Conservation (phyloP, 495 filamentous ascomycete species). For the Clavariopsis aquatica region DNA sequence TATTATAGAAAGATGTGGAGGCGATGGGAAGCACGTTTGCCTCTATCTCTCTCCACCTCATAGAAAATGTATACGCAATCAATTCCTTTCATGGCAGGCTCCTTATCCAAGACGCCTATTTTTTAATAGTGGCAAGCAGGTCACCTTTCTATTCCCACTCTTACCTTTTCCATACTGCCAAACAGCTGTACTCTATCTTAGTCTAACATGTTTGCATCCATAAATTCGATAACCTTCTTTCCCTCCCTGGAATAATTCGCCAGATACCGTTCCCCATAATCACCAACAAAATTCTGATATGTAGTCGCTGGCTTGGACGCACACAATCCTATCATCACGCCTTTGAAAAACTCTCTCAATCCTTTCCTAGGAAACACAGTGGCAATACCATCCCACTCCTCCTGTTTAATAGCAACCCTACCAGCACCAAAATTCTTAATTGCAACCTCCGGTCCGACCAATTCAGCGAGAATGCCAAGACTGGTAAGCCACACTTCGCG, state of each 20-base stretch:
- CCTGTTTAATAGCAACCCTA: conserved; percentile 38
- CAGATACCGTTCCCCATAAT: conserved; percentile 23
- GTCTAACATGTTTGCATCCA: too few species aligned
- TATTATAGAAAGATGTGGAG: not conserved
- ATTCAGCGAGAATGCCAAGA: conserved; percentile 46
- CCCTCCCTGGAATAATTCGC: conserved; percentile 24
- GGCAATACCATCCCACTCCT: conserved; percentile 42
- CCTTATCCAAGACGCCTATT: too few species aligned
- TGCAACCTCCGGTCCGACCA: conserved; percentile 37
- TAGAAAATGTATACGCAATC: too few species aligned
- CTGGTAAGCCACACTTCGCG: conserved; percentile 43
- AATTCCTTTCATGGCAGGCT: too few species aligned
- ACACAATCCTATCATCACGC: conserved; percentile 43
- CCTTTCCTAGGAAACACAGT: conserved; percentile 42
- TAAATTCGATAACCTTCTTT: conserved; percentile 6
- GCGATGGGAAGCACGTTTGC: not conserved
- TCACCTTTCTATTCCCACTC: too few species aligned
- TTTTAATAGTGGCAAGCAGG: too few species aligned
- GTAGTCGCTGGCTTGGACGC: conserved; percentile 46
- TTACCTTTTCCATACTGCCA: too few species aligned
- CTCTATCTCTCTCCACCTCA: not conserved
- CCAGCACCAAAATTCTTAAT: not conserved
- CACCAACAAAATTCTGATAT: conserved; percentile 44
- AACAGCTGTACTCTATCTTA: too few species aligned
- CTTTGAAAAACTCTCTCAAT: conserved; percentile 41